These are phyloP conservation scores for Lentinula aciculospora DNA, from an alignment of 768 basidiomycete genomes.

Conservation along the genomic window DNA sequence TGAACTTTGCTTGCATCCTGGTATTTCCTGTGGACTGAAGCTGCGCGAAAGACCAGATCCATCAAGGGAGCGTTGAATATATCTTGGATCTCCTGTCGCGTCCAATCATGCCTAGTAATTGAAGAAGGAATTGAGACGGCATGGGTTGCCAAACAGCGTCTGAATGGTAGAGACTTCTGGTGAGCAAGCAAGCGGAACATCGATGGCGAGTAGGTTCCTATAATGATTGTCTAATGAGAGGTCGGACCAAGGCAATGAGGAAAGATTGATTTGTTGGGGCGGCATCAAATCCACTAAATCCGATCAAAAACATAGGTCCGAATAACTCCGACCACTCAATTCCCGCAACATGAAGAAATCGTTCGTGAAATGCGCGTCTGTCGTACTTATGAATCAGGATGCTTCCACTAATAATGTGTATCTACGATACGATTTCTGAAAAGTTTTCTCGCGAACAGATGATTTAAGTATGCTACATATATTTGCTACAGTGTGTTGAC, in stretches of 20 bases:
- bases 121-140: conserved; percentile 25
- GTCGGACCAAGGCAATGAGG: neutral
- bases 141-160: conserved; percentile 60
- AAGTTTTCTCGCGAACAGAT: no score
- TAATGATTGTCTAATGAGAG: neutral
- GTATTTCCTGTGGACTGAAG: conserved; percentile 75
- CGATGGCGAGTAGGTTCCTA: neutral
- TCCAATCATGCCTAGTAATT: conserved; percentile 61
- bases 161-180: conserved; percentile 23
- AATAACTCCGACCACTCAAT: neutral
- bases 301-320: neutral
- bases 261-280: neutral
- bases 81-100: conserved; percentile 71
- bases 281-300: neutral
- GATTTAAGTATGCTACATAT: no score
- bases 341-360: no score
- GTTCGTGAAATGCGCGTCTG: no score
- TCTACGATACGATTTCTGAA: no score
- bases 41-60: conserved; percentile 84
- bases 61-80: conserved; percentile 86
- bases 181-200: conserved; percentile 35
- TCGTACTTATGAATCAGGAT: no score
- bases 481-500: no score
- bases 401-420: no score
- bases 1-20: conserved; percentile 91